These are phyloP conservation scores for Rhizopus sp. DNA, from an alignment of 371 early-diverging fungal genomes.

Conservation along the genomic window DNA sequence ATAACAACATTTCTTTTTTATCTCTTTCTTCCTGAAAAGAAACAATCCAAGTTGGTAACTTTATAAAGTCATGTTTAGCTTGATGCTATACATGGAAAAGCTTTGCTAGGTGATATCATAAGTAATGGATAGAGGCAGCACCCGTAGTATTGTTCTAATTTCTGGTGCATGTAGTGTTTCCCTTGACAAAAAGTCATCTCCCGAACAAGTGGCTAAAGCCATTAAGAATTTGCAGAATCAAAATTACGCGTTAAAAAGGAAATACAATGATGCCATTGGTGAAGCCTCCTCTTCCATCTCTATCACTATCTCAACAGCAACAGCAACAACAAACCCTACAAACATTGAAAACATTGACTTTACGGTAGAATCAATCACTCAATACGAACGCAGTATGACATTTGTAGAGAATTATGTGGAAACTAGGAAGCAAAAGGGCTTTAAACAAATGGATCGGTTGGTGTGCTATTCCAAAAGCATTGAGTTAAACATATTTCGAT, in stretches of 20 bases:
- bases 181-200: constrained; percentile 23
- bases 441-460: constrained; percentile 19
- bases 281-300: constrained; percentile 17
- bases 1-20: no score
- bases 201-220: constrained; percentile 25
- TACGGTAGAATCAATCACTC: constrained; percentile 21
- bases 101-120: no score
- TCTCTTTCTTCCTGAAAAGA: no score
- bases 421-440: constrained; percentile 20
- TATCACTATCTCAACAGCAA: constrained; percentile 16
- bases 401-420: constrained; percentile 16
- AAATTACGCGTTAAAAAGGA: constrained; percentile 22
- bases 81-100: no score
- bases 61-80: no score
- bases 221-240: constrained; percentile 25
- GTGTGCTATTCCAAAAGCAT: constrained; percentile 19
- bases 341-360: constrained; percentile 20
- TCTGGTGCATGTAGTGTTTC: no score
- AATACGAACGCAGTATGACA: constrained; percentile 17
- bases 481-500: constrained; percentile 15
- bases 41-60: no score
- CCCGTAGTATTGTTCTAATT: no score
- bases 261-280: constrained; percentile 15
- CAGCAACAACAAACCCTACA: constrained; percentile 17
- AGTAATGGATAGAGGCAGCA: no score